Conservation (phyloP, 768 basidiomycete species). For the Porpolomopsis calyptriformis region DNA sequence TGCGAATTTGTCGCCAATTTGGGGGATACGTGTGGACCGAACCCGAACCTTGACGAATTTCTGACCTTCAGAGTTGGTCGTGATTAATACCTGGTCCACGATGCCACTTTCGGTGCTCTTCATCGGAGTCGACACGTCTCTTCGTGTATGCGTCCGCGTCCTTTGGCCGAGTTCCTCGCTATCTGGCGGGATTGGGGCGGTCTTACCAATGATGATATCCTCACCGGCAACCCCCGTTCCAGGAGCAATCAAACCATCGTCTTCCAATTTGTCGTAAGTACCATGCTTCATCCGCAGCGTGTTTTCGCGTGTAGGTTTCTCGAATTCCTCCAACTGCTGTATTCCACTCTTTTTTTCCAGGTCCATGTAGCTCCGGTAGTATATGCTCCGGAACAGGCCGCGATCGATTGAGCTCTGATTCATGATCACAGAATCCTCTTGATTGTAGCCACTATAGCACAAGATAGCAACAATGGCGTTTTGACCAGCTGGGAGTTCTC, state of each 20-base stretch:
- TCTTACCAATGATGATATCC: conserved; percentile 99
- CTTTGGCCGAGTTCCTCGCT: conserved; percentile 96
- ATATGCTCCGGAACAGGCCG: conserved; percentile 96
- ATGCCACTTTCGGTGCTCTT: conserved; percentile 98
- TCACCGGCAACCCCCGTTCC: conserved; percentile 93
- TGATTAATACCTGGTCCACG: conserved; percentile 94
- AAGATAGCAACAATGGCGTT: conserved; percentile 98
- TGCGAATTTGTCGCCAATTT: conserved; percentile 98
- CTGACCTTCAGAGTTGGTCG: conserved; percentile 90
- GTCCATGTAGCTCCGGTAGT: conserved; percentile 98
- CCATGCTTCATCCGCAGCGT: conserved; percentile 97
- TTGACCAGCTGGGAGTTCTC: conserved; percentile 97
- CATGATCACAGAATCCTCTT: conserved; percentile 99
- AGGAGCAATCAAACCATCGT: conserved; percentile 91
- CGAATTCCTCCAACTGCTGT: conserved; percentile 88
- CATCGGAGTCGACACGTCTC: conserved; percentile 94
- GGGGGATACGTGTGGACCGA: conserved; percentile 90
- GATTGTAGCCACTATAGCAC: conserved; percentile 98
- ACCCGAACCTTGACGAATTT: conserved; percentile 99
- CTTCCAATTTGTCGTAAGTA: conserved; percentile 96
- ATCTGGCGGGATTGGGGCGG: conserved; percentile 91
- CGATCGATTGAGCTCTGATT: conserved; percentile 98
- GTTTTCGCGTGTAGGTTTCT: conserved; percentile 87
- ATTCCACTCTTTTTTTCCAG: conserved; percentile 94
- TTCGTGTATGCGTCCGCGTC: conserved; percentile 83